These are phyloP conservation scores for Crepidotus variabilis DNA, from an alignment of 768 basidiomycete genomes.

Conservation along the genomic window DNA sequence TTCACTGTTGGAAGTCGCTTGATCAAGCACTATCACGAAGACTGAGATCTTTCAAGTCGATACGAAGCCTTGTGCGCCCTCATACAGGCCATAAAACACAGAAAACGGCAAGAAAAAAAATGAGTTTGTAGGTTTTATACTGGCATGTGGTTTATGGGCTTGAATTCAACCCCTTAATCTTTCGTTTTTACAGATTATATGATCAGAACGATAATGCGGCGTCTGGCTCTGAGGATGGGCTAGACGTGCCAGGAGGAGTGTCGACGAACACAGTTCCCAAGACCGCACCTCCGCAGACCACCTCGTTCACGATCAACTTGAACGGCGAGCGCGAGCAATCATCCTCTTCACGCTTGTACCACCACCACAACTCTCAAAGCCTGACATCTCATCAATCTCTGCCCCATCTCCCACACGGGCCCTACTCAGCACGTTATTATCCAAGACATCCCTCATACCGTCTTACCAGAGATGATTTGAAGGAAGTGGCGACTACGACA, in stretches of 20 bases:
- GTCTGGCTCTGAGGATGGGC: neutral
- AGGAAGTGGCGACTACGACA: constrained; percentile 16
- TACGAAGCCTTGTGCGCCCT: neutral
- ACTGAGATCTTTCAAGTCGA: neutral
- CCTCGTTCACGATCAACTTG: neutral
- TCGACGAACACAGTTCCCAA: neutral
- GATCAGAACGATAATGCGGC: neutral
- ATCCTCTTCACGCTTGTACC: neutral
- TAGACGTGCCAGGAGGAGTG: neutral
- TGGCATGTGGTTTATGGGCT: neutral
- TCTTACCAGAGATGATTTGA: constrained; percentile 19
- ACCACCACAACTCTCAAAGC: neutral
- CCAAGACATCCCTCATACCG: constrained; percentile 14
- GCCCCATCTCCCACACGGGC: constrained; percentile 1
- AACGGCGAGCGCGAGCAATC: neutral
- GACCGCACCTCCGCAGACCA: neutral
- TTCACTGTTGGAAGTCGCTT: neutral
- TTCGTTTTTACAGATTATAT: neutral
- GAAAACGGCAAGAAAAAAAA: neutral
- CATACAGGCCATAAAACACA: neutral
- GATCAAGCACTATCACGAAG: neutral
- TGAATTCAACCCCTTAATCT: neutral
- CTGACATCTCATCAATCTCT: neutral
- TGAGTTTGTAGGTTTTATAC: neutral
- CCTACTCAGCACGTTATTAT: constrained; percentile 14